These are phyloP conservation scores for Tuber aestivum DNA, from an alignment of 495 filamentous ascomycete species.

Conservation along the genomic window DNA sequence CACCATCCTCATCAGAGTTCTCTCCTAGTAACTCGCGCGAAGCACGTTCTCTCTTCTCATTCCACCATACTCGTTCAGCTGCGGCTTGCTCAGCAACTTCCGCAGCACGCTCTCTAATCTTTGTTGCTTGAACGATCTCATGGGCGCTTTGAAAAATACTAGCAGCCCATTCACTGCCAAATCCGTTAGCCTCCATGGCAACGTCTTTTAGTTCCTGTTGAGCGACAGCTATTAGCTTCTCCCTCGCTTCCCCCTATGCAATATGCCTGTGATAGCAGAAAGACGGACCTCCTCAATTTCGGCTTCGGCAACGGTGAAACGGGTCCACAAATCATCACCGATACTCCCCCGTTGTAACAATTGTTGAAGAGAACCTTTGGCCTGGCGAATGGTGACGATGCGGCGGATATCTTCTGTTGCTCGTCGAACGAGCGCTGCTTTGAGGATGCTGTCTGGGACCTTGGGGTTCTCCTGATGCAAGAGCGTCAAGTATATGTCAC, in stretches of 20 bases:
- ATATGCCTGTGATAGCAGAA: neutral
- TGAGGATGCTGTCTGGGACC: slow-evolving; percentile 77
- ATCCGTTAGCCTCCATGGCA: slow-evolving; percentile 89
- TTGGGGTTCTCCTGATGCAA: slow-evolving; percentile 69
- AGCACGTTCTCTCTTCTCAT: slow-evolving; percentile 58
- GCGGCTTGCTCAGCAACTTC: slow-evolving; percentile 61
- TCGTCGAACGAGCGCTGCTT: slow-evolving; percentile 82
- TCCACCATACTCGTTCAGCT: slow-evolving; percentile 84
- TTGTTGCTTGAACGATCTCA: slow-evolving; percentile 66
- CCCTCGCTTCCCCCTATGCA: neutral
- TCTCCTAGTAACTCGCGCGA: slow-evolving; percentile 36
- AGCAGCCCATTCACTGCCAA: slow-evolving; percentile 79
- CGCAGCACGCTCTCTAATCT: slow-evolving; percentile 56
- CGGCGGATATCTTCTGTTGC: slow-evolving; percentile 87
- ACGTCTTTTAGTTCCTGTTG: slow-evolving; percentile 76
- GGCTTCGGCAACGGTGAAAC: slow-evolving; percentile 84
- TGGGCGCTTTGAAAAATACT: slow-evolving; percentile 92
- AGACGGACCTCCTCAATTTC: slow-evolving; percentile 72
- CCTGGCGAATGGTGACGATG: slow-evolving; percentile 73
- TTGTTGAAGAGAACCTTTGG: slow-evolving; percentile 76
- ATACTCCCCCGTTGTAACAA: slow-evolving; percentile 85
- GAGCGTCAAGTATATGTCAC: slow-evolving; percentile 89
- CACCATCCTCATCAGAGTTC: slow-evolving; percentile 67
- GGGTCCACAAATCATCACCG: slow-evolving; percentile 93
- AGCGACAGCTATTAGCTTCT: neutral